Base-by-base conservation (phyloP, 495 filamentous ascomycete species). In the Hypoxylon cercidicola region DNA sequence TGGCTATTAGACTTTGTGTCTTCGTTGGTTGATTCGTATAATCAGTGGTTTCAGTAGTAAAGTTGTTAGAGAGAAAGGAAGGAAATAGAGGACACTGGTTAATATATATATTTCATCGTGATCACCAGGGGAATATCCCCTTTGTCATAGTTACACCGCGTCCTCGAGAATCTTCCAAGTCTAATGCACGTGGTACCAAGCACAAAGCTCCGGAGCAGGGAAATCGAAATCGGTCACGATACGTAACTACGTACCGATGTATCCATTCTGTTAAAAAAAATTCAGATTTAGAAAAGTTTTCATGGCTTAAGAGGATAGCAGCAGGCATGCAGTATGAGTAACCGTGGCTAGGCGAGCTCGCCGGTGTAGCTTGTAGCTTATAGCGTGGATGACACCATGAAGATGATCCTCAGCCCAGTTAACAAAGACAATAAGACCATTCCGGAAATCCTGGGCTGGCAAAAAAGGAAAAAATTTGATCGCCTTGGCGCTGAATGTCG, bases 141-240 rank as follows among this genome's bases (percentile, higher is more conserved):
- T 73, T 73, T 73, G 68, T 71, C 71, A 73, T 66, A 66, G 59
- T 71, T 69, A 67, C 61, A 55, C 45, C 45, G 40, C 34, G 25
- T 25, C 35, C 65, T 53, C 57, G 56, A 69, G 61, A 62, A 61
- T 41, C 30, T 65, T 69, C 66, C 41, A 58, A 35, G 49, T 62
- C 59, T 32, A 19, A 5, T 30, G 59, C 64, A 68, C 59, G 64
- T 59, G 59, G 65, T 13, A 32, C 41, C 55, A 23, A n/a, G 46
- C 25, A 40, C 25, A 53, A 23, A 40, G 52, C 23, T 16, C 18
- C 41, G 34, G 20, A 32, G 25, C 40, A 51, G 34, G 47, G 53
- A 18, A 34, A 28, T 57, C 55, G 60, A 65, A 60, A 54, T 47
- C 12, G 43, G 56, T 37, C 52, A 67, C 60, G 39, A 62, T 66